phyloP scores from a whole-genome alignment of 108 stramenopile genomes.

The Ochromonas danica region DNA sequence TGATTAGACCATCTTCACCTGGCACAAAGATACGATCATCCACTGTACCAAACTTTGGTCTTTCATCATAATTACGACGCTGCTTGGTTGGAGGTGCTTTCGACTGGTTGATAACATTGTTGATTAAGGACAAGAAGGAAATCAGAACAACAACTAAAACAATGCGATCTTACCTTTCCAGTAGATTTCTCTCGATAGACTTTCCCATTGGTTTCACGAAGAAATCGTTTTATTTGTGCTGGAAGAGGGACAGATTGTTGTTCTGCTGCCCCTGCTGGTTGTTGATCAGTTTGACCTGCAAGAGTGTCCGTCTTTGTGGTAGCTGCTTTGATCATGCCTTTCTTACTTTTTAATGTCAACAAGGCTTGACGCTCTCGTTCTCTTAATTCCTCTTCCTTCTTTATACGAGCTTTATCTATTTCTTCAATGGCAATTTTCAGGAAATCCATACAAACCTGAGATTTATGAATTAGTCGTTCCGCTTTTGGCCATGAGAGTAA shows the following conservation, averaged over 20 bases:
- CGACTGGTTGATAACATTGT: neutral
- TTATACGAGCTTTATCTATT: neutral
- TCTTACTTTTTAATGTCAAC: neutral
- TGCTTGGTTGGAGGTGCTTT: neutral
- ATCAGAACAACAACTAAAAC: no score
- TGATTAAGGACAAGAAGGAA: no score
- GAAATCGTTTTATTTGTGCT: neutral
- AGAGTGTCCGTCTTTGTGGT: neutral
- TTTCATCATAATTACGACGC: neutral
- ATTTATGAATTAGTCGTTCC: neutral
- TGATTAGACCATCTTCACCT: neutral
- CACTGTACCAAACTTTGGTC: slow-evolving; percentile 2
- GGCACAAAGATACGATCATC: neutral
- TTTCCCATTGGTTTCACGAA: neutral
- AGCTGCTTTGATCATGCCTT: neutral
- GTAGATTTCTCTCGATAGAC: neutral
- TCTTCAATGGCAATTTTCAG: neutral
- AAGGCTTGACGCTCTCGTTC: neutral
- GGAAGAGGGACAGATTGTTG: neutral
- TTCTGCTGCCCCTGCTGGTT: no score
- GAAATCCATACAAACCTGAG: neutral
- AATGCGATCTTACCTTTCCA: no score
- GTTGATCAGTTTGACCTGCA: no score
- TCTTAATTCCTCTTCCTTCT: no score
- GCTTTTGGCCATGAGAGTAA: neutral